Percentiles rank a stretch among this genome's conserved stretches.
Conservation (phyloP, 768 basidiomycete species). For the Hygrocybe punicea region DNA sequence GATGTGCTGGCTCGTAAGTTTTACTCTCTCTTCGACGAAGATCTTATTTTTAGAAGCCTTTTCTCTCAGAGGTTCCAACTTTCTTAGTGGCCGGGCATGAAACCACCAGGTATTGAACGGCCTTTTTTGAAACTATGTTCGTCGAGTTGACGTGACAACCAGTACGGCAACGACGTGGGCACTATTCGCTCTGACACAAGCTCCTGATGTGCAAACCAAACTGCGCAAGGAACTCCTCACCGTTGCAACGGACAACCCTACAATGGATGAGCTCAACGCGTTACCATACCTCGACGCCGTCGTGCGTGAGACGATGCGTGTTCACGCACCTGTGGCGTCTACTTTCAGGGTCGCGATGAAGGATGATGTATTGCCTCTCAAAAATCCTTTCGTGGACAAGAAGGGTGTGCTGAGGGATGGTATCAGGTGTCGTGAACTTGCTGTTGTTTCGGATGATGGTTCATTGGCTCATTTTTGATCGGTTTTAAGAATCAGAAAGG, state of each 20-base stretch:
- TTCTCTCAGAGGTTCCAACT: conserved; percentile 40
- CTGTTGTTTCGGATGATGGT: not conserved
- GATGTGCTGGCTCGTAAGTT: conserved; percentile 44
- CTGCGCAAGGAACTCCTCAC: conserved; percentile 45
- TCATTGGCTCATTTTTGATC: not conserved
- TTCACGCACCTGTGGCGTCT: conserved; percentile 38
- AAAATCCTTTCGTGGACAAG: conserved; percentile 33
- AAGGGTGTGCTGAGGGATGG: conserved; percentile 28
- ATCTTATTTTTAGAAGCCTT: not conserved
- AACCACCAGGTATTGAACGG: conserved; percentile 34
- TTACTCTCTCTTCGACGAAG: not conserved
- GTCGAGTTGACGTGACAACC: not conserved
- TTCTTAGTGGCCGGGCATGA: conserved; percentile 46
- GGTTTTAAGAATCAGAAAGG: conserved; percentile 14
- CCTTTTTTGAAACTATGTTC: not conserved
- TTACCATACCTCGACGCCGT: conserved; percentile 53
- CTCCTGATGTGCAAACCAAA: conserved; percentile 40
- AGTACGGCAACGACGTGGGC: conserved; percentile 41
- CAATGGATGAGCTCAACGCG: conserved; percentile 50
- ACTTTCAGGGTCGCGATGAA: conserved; percentile 33
- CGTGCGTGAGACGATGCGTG: conserved; percentile 43
- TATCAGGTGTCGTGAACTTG: conserved; percentile 25
- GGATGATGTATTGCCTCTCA: conserved; percentile 40
- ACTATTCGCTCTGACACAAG: conserved; percentile 39
- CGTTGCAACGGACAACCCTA: conserved; percentile 39